Evolutionary conservation across 768 basidiomycete species (phyloP).

Genomic region (Mrakia blollopis): DNA sequence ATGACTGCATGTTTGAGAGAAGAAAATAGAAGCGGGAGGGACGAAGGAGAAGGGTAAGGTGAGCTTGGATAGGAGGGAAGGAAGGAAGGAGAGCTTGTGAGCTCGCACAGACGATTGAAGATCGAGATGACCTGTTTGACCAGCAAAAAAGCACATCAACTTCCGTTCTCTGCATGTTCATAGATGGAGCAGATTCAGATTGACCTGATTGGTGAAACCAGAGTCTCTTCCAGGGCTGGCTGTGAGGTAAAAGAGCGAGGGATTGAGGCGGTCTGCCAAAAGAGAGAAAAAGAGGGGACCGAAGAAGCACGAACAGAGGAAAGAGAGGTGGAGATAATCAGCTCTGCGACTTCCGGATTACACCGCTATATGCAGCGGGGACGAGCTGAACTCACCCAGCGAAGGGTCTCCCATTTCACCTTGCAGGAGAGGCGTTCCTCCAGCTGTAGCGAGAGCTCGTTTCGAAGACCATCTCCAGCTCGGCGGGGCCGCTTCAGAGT

Average conservation of each 20-base stretch:
- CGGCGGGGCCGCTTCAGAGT: background rate
- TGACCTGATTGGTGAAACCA: background rate
- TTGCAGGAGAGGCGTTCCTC: background rate
- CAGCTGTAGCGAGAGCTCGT: background rate
- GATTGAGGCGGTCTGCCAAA: background rate
- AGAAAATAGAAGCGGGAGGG: background rate
- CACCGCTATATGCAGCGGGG: background rate
- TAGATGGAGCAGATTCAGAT: background rate
- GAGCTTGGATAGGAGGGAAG: background rate
- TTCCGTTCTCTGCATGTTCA: background rate
- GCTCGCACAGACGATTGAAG: background rate
- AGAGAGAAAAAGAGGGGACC: background rate
- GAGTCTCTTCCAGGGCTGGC: background rate
- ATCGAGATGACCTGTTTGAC: background rate
- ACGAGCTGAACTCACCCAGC: background rate
- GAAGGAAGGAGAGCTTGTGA: background rate
- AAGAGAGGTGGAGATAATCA: too few relatives aligned
- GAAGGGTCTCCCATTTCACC: background rate
- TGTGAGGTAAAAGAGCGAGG: background rate
- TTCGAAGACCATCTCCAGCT: background rate
- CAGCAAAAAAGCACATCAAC: background rate
- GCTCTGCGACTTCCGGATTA: too few relatives aligned
- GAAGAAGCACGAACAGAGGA: too few relatives aligned
- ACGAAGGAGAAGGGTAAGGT: background rate
- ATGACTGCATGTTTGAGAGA: background rate